These are phyloP conservation scores for Botrytis pseudocinerea DNA, from an alignment of 2,329 filamentous ascomycete species.

Conservation along the genomic window DNA sequence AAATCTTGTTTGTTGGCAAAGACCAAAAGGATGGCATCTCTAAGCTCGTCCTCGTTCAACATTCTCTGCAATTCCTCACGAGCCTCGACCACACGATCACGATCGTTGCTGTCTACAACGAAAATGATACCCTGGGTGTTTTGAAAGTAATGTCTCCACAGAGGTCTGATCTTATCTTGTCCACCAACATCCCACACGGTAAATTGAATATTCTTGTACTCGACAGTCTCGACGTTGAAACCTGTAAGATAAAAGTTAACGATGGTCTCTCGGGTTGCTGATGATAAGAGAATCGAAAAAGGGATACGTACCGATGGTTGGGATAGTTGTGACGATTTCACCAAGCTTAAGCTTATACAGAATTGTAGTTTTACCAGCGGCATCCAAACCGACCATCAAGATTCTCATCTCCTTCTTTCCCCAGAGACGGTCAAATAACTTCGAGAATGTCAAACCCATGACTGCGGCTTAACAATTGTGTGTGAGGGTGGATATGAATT, in stretches of 20 bases:
- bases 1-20: conserved; percentile 99
- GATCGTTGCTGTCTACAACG: conserved; percentile 98
- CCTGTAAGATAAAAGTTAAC: conserved; percentile 51
- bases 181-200: conserved; percentile 99
- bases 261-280: conserved; percentile 29
- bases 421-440: conserved; percentile 94
- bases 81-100: conserved; percentile 95
- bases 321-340: conserved; percentile 98
- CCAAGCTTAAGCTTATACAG: conserved; percentile 99
- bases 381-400: conserved; percentile 99
- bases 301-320: conserved; percentile 80
- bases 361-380: conserved; percentile 99
- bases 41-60: conserved; percentile 98
- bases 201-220: conserved; percentile 99
- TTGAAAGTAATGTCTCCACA: conserved; percentile 99
- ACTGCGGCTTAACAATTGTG: conserved; percentile 54
- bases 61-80: conserved; percentile 96
- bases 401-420: conserved; percentile 99
- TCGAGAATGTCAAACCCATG: conserved; percentile 98
- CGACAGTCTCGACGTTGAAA: conserved; percentile 99
- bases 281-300: conserved; percentile 13
- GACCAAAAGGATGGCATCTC: conserved; percentile 92
- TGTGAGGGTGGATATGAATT: conserved; percentile 40
- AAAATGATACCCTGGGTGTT: conserved; percentile 99
- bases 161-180: conserved; percentile 99